Conservation (phyloP, 306 rosid species). For the Carpinus viminea region DNA sequence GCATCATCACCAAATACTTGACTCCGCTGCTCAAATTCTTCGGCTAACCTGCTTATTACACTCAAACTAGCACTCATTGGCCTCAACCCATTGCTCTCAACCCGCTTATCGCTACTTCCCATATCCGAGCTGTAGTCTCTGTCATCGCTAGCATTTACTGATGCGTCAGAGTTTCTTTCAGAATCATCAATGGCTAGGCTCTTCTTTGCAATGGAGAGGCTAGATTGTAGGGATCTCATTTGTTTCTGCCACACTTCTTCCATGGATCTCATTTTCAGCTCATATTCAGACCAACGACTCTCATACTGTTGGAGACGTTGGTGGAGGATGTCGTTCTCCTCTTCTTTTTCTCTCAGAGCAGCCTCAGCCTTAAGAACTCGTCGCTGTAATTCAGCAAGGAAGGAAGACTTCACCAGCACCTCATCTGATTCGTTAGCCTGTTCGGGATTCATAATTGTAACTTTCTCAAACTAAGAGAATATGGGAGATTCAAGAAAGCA, state of each 20-base stretch:
- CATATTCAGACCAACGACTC: constrained; percentile 97
- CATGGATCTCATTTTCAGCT: constrained; percentile 96
- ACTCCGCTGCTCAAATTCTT: constrained; percentile 97
- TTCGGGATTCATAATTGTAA: constrained; percentile 27
- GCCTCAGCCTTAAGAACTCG: constrained; percentile 97
- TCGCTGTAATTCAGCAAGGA: constrained; percentile 87
- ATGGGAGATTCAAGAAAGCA: neutral
- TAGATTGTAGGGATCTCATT: constrained; percentile 97
- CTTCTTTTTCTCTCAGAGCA: constrained; percentile 89
- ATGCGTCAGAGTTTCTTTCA: constrained; percentile 86
- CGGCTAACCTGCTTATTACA: constrained; percentile 90
- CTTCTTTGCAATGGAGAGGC: constrained; percentile 98
- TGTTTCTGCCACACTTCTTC: constrained; percentile 99
- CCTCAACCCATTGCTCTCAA: constrained; percentile 82
- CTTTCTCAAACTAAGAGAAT: neutral
- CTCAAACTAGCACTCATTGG: constrained; percentile 98
- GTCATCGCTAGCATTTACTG: constrained; percentile 86
- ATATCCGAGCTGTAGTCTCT: constrained; percentile 78
- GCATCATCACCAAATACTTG: constrained; percentile 98
- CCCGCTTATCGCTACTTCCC: constrained; percentile 58
- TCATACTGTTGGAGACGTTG: constrained; percentile 95
- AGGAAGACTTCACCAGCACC: constrained; percentile 92
- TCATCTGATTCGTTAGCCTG: constrained; percentile 81
- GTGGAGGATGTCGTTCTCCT: constrained; percentile 96
- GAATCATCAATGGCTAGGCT: constrained; percentile 93